Evolutionary conservation across 139 green algal genomes (phyloP).

Genomic region (Chlamydomonas applanata): DNA sequence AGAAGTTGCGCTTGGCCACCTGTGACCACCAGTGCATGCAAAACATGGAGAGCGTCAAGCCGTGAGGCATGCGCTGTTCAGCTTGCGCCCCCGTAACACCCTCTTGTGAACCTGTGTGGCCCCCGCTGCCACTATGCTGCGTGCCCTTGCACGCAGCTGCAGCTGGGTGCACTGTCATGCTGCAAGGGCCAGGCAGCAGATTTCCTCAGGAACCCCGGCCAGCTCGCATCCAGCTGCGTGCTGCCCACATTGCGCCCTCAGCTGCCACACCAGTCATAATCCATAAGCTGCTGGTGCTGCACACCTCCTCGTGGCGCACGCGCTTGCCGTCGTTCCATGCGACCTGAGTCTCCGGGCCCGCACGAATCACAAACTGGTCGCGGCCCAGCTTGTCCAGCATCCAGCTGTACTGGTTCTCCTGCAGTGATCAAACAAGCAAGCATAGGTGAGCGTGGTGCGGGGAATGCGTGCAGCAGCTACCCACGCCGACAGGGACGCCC

Average conservation of each 20-base stretch:
- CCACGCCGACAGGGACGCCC: no score
- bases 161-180: no score
- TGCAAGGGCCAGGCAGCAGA: no score
- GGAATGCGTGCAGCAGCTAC: no score
- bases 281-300: background rate
- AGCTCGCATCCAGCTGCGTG: no score
- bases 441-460: no score
- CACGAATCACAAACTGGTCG: slow-evolving; percentile 93
- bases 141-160: background rate
- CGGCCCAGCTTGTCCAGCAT: slow-evolving; percentile 87
- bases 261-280: no score
- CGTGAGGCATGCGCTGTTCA: no score
- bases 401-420: slow-evolving; percentile 87
- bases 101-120: background rate
- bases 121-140: no score
- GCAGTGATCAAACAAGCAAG: background rate
- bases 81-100: background rate
- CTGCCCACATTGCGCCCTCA: no score
- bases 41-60: no score
- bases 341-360: slow-evolving; percentile 81
- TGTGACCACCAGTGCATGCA: slow-evolving; percentile 15
- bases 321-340: slow-evolving; percentile 81
- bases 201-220: no score
- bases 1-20: slow-evolving; percentile 74
- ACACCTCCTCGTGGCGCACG: slow-evolving; percentile 37